Conservation (phyloP, 2,329 filamentous ascomycete species). For the Beauveria sp. region DNA sequence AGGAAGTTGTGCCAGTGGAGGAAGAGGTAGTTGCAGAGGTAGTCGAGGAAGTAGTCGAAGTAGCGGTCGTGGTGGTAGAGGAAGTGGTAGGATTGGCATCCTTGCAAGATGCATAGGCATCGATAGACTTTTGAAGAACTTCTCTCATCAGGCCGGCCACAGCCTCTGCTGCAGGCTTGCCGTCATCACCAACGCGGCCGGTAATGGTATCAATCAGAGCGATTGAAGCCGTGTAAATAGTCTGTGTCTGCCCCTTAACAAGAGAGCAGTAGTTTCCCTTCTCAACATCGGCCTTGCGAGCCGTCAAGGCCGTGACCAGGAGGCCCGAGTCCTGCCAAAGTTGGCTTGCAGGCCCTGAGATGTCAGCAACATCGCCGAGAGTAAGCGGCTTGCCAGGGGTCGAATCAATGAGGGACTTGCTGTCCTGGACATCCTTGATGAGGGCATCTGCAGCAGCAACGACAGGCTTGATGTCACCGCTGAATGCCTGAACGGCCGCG, state of each 20-base stretch:
- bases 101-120: background rate
- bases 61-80: background rate
- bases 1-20: background rate
- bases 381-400: background rate
- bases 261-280: background rate
- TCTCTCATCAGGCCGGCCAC: background rate
- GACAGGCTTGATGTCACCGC: background rate
- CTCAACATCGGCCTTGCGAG: background rate
- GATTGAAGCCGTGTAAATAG: background rate
- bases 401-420: background rate
- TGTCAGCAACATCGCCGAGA: background rate
- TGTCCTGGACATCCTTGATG: background rate
- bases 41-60: background rate
- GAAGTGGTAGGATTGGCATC: background rate
- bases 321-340: no score
- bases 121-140: background rate
- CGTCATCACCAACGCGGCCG: background rate
- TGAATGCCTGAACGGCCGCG: background rate
- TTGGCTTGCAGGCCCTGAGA: background rate
- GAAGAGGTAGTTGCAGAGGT: background rate
- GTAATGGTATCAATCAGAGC: constrained; percentile 5
- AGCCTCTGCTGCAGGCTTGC: background rate
- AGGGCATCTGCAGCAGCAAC: background rate
- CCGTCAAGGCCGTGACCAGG: background rate
- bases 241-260: background rate